These are phyloP conservation scores for Aspergillus sp. DNA, from an alignment of 2,329 filamentous ascomycete genomes.

Conservation along the genomic window DNA sequence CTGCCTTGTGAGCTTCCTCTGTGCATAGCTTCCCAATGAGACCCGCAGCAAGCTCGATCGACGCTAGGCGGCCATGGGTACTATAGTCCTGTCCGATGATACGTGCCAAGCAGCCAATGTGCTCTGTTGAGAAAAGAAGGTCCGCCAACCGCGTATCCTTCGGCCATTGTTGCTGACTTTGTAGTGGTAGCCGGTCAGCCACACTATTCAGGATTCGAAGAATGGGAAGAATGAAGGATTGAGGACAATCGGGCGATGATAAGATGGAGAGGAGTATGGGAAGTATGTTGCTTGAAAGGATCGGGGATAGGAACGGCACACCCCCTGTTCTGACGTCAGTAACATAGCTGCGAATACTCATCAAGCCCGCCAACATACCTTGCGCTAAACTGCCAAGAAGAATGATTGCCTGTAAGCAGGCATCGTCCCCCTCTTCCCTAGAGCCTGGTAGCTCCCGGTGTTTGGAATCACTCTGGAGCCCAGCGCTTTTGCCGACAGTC, in stretches of 20 bases:
- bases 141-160: conserved; percentile 58
- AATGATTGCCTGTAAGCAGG: conserved; percentile 76
- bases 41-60: conserved; percentile 42
- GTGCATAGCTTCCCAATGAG: conserved; percentile 65
- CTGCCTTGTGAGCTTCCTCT: conserved; percentile 67
- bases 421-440: conserved; percentile 63
- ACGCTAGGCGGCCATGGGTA: conserved; percentile 54
- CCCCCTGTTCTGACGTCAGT: conserved; percentile 60
- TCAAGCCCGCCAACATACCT: conserved; percentile 54
- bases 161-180: conserved; percentile 52
- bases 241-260: conserved; percentile 63
- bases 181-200: conserved; percentile 62
- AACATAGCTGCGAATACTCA: not conserved
- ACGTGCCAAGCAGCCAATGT: conserved; percentile 62
- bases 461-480: conserved; percentile 28
- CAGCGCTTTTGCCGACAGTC: conserved; percentile 37
- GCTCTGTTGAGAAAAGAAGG: conserved; percentile 61
- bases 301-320: conserved; percentile 71
- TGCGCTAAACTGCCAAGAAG: conserved; percentile 82
- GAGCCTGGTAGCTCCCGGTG: conserved; percentile 28
- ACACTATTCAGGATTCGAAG: conserved; percentile 74
- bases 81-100: conserved; percentile 64
- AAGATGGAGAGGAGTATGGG: conserved; percentile 68
- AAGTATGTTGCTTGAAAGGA: conserved; percentile 68
- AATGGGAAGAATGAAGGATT: conserved; percentile 69